These are phyloP conservation scores for Phalaenopsis hybrid DNA, from an alignment of 116 monocot genomes.

Conservation along the genomic window DNA sequence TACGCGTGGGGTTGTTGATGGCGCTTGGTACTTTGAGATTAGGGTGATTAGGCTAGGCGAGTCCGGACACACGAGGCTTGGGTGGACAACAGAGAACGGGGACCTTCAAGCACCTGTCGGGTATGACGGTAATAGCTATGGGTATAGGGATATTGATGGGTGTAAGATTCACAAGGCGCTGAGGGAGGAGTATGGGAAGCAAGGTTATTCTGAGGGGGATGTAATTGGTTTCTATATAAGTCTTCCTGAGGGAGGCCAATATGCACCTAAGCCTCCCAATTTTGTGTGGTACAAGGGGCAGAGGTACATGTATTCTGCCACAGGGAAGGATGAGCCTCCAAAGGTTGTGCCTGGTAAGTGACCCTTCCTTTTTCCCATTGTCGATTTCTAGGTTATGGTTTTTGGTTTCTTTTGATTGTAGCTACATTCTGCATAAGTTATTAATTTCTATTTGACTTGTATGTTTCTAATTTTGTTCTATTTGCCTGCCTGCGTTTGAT, in stretches of 20 bases:
- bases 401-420: not conserved
- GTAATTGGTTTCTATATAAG: conserved; percentile 87
- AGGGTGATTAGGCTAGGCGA: conserved; percentile 51
- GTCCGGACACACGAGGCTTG: conserved; percentile 77
- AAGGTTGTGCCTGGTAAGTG: conserved; percentile 76
- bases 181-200: conserved; percentile 78
- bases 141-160: conserved; percentile 90
- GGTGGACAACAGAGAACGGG: conserved; percentile 86
- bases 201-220: conserved; percentile 77
- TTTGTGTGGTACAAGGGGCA: conserved; percentile 83
- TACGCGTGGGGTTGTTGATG: conserved; percentile 70
- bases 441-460: not conserved
- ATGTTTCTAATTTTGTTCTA: not conserved
- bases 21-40: conserved; percentile 93
- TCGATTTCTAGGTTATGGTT: not conserved
- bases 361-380: not conserved
- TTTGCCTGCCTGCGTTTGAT: not conserved
- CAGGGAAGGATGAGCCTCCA: conserved; percentile 74
- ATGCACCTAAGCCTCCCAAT: conserved; percentile 57
- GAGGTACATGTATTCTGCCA: conserved; percentile 46
- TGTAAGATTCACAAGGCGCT: conserved; percentile 73
- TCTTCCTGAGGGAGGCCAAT: conserved; percentile 68
- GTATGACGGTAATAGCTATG: conserved; percentile 72
- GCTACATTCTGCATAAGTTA: not conserved
- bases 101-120: conserved; percentile 96